Percentiles rank a stretch among this genome's conserved stretches.
Evolutionary conservation across 225 moss, liverwort and hornwort species (phyloP).

Genomic region (Ulota crispa): DNA sequence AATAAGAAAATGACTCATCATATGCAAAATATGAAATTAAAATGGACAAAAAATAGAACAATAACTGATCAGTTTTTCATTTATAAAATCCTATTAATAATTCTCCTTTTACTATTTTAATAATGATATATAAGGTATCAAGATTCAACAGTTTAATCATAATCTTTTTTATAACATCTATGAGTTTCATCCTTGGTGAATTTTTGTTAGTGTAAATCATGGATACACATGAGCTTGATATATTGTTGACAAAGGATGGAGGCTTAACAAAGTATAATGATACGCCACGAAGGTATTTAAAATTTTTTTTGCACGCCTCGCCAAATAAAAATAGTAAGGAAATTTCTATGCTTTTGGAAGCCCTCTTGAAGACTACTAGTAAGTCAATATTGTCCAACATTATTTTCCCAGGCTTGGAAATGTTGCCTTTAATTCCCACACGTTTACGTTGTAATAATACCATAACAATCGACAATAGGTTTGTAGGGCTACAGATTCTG

Average conservation of each 20-base stretch:
- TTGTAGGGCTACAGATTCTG: not conserved
- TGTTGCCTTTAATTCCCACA: not conserved
- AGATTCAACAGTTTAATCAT: no score
- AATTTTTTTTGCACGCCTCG: not conserved
- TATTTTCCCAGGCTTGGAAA: fast-evolving
- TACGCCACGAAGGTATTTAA: not conserved
- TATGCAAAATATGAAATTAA: no score
- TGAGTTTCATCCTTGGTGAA: not conserved
- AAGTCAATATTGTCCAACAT: fast-evolving
- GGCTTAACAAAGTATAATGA: not conserved
- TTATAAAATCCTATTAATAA: no score
- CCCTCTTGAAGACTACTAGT: not conserved
- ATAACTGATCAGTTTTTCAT: no score
- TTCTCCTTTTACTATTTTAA: no score
- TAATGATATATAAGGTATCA: no score
- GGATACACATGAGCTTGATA: not conserved
- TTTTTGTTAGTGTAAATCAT: not conserved
- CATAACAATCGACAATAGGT: not conserved
- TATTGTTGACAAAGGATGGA: not conserved
- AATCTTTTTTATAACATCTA: no score
- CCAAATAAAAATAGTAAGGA: fast-evolving
- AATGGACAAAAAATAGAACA: no score
- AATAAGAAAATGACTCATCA: no score
- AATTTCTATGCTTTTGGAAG: not conserved
- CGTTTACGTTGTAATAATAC: not conserved